phyloP scores from a whole-genome alignment of 2,329 filamentous ascomycete species.

The Aureobasidium sp. region DNA sequence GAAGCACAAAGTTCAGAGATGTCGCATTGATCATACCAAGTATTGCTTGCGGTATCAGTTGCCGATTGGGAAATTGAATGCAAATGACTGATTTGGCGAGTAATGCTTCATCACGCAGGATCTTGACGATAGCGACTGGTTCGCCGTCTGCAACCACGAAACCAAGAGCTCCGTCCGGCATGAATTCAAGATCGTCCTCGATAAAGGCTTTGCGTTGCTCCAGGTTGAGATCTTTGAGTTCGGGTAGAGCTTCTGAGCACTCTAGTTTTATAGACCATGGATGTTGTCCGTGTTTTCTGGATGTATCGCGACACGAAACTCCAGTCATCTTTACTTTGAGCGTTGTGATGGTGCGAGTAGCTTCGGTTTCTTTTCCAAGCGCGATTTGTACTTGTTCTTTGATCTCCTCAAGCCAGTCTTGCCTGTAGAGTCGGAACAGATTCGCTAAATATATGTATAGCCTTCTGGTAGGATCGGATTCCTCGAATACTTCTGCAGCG shows the following conservation, averaged over 20 bases:
- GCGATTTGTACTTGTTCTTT: background rate
- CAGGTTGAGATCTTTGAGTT: background rate
- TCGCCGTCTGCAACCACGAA: background rate
- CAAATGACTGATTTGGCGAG: background rate
- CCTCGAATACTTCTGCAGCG: background rate
- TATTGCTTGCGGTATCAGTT: background rate
- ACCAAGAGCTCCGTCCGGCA: background rate
- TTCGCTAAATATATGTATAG: background rate
- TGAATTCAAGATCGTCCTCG: background rate
- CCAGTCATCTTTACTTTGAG: background rate
- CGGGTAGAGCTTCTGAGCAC: background rate
- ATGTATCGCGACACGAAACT: background rate
- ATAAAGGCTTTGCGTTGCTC: background rate
- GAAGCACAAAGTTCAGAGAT: background rate
- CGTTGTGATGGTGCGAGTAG: background rate
- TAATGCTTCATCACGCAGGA: background rate
- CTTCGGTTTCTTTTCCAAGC: background rate
- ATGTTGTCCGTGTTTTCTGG: background rate
- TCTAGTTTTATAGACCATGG: background rate
- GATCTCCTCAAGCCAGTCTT: background rate
- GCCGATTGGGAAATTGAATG: background rate
- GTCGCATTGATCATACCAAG: background rate
- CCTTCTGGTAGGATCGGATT: background rate
- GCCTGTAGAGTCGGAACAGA: background rate
- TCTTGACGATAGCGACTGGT: background rate